These are phyloP conservation scores for Lactarius sp. DNA, from an alignment of 768 basidiomycete species.

Conservation along the genomic window DNA sequence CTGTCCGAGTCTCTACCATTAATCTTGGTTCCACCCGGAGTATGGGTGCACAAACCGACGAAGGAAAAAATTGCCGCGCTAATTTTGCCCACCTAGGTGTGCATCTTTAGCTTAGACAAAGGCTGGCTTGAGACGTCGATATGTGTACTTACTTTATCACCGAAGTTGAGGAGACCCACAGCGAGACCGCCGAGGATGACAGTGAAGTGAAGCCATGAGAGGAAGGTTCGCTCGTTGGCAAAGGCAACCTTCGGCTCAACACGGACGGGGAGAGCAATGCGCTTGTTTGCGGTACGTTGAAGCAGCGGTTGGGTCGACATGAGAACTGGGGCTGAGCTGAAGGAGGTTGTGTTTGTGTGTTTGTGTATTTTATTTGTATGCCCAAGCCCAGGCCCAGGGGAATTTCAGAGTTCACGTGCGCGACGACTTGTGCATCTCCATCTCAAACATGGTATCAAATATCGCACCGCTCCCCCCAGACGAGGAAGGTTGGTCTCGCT, in stretches of 20 bases:
- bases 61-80: conserved; percentile 95
- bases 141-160: conserved; percentile 66
- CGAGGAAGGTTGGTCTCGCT: conserved; percentile 50
- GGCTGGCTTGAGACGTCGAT: not conserved
- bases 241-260: conserved; percentile 95
- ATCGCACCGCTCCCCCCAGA: conserved; percentile 51
- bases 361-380: not conserved
- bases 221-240: conserved; percentile 91
- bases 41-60: conserved; percentile 58
- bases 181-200: conserved; percentile 96
- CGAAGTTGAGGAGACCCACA: conserved; percentile 95
- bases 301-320: conserved; percentile 99
- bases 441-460: conserved; percentile 15
- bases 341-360: not conserved
- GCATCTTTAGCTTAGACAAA: conserved; percentile 12
- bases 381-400: too few species aligned
- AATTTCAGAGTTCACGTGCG: too few species aligned
- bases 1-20: conserved; percentile 37
- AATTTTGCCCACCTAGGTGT: conserved; percentile 78
- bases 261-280: conserved; percentile 93
- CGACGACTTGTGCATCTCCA: not conserved
- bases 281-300: conserved; percentile 87
- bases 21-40: not conserved
- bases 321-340: not conserved
- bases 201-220: conserved; percentile 98